Percentiles rank a stretch among this genome's conserved stretches.
Evolutionary conservation across 108 stramenopile species (phyloP).

Genomic region (Cylindrotheca closterium): DNA sequence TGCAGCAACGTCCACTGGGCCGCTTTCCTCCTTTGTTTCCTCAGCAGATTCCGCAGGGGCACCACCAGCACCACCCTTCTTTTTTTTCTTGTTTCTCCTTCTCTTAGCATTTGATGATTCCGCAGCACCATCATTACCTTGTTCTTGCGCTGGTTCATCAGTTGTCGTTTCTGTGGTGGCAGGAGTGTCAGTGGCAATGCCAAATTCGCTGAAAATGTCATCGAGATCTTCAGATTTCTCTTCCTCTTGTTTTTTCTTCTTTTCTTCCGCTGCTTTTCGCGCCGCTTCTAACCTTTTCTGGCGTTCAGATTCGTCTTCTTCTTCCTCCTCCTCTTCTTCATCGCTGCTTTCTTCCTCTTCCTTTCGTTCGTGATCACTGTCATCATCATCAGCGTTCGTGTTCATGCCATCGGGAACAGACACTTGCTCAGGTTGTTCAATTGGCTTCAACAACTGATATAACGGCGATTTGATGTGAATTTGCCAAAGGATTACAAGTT

Average conservation of each 20-base stretch:
- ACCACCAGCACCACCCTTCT: background rate
- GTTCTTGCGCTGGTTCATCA: constrained; percentile 9
- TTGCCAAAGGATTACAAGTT: too few species aligned
- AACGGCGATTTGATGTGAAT: too few species aligned
- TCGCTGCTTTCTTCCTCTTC: background rate
- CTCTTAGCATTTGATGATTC: constrained; percentile 5
- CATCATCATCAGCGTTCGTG: background rate
- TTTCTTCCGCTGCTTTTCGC: constrained; percentile 9
- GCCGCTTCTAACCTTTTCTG: constrained; percentile 24
- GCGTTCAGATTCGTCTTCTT: constrained; percentile 28
- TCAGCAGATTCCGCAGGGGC: background rate
- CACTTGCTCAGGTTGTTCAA: background rate
- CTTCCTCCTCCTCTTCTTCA: constrained; percentile 4
- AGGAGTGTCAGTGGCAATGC: constrained; percentile 4
- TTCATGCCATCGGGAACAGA: background rate
- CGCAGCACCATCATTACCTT: background rate
- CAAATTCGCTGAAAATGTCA: constrained; percentile 29
- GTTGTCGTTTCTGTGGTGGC: constrained; percentile 10
- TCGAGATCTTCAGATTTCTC: constrained; percentile 26
- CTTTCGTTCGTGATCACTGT: background rate
- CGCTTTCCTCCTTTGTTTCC: background rate
- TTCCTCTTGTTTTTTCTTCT: constrained; percentile 8
- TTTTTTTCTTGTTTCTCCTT: background rate
- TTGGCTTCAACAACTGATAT: background rate
- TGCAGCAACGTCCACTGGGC: constrained; percentile 31